Conservation (phyloP, 2,329 filamentous ascomycete species). For the Fusarium brevicatenulatum region DNA sequence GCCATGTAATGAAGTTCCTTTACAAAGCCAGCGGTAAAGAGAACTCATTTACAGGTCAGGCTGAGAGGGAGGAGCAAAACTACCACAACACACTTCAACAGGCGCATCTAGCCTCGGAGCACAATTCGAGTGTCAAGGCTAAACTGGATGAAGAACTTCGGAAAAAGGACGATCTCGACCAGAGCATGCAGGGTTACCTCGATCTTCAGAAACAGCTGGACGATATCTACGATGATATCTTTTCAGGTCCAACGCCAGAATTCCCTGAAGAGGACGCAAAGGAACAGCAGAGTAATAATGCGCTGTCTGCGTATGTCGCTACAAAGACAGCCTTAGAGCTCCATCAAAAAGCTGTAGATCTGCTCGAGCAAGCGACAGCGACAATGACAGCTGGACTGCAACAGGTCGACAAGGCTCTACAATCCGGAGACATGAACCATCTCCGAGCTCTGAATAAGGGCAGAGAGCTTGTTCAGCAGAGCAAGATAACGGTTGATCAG, state of each 20-base stretch:
- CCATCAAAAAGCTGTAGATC: slow-evolving; percentile 53
- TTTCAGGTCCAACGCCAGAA: slow-evolving; percentile 61
- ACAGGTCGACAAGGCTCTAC: slow-evolving; percentile 55
- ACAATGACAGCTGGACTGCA: slow-evolving; percentile 49
- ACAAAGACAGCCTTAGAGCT: slow-evolving; percentile 50
- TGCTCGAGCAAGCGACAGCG: slow-evolving; percentile 52
- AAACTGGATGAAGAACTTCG: slow-evolving; percentile 54
- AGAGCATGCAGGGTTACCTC: slow-evolving; percentile 48
- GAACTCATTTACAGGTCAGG: slow-evolving; percentile 53
- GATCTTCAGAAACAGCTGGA: slow-evolving; percentile 60
- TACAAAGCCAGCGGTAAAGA: slow-evolving; percentile 61
- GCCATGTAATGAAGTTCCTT: slow-evolving; percentile 61
- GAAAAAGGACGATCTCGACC: slow-evolving; percentile 51
- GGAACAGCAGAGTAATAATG: slow-evolving; percentile 52
- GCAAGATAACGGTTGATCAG: slow-evolving; percentile 21
- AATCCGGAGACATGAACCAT: slow-evolving; percentile 46
- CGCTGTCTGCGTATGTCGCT: slow-evolving; percentile 52
- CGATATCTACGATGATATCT: slow-evolving; percentile 61
- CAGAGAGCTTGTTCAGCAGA: slow-evolving; percentile 16
- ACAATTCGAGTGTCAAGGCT: slow-evolving; percentile 52
- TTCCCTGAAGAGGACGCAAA: slow-evolving; percentile 63
- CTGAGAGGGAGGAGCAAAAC: slow-evolving; percentile 64
- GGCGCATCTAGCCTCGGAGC: slow-evolving; percentile 56
- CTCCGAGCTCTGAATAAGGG: slow-evolving; percentile 25
- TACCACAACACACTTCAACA: slow-evolving; percentile 64